Percentiles rank a stretch among this genome's conserved stretches.
phyloP scores from a whole-genome alignment of 129 eudicot genomes.

The Flaveria robusta region DNA sequence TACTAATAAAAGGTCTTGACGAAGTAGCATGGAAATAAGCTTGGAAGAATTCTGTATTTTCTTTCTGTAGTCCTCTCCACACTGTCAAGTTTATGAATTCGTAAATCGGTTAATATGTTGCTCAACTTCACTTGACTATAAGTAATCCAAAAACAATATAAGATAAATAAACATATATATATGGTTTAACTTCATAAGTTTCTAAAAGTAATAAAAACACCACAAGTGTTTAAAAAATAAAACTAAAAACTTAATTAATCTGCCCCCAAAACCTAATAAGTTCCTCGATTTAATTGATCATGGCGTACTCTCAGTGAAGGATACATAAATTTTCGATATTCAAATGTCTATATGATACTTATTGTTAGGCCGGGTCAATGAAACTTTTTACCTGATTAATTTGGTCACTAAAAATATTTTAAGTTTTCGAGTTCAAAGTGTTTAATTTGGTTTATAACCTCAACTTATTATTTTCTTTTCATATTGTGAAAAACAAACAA shows the following conservation, averaged over 20 bases:
- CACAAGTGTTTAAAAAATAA: not conserved
- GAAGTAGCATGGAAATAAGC: conserved; percentile 50
- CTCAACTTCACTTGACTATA: not conserved
- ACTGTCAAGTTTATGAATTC: conserved; percentile 38
- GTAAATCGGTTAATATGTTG: not conserved
- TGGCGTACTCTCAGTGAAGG: no score
- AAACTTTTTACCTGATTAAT: no score
- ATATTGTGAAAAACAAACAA: no score
- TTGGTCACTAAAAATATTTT: no score
- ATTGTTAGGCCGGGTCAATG: no score
- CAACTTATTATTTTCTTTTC: no score
- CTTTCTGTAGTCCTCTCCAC: conserved; percentile 76
- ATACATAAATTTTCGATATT: no score
- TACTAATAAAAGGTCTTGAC: conserved; percentile 49
- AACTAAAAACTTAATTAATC: not conserved
- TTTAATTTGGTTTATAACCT: no score
- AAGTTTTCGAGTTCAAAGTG: no score
- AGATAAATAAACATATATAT: not conserved
- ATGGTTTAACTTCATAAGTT: not conserved
- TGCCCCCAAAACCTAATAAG: no score
- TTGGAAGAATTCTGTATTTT: conserved; percentile 65
- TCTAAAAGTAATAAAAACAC: not conserved
- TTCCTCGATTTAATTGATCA: no score
- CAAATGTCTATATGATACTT: no score
- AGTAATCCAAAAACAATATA: not conserved